phyloP scores from a whole-genome alignment of 495 filamentous ascomycete genomes.

The Neurospora sp. region DNA sequence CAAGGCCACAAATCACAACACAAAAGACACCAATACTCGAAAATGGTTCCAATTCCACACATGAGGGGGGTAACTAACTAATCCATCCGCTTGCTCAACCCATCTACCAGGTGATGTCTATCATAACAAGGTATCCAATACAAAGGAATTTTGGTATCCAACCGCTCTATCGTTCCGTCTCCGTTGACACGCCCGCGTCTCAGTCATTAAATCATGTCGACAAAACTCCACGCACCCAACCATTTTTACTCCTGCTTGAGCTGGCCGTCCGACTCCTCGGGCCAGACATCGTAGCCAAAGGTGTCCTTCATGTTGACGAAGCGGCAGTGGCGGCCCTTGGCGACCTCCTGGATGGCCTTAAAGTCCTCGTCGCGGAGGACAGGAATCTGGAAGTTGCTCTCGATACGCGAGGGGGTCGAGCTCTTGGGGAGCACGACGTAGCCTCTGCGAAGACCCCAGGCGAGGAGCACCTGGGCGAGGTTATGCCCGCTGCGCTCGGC shows the following conservation, averaged over 20 bases:
- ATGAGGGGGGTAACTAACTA: not conserved
- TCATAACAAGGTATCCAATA: not conserved
- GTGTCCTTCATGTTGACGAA: constrained; percentile 78
- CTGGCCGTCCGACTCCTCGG: constrained; percentile 27
- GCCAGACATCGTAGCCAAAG: constrained; percentile 42
- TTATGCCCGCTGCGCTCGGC: constrained; percentile 29
- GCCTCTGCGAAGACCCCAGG: constrained; percentile 33
- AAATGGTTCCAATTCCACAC: not conserved
- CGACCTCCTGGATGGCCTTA: constrained; percentile 29
- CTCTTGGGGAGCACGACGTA: constrained; percentile 43
- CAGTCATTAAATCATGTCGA: not conserved
- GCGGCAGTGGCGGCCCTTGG: constrained; percentile 43
- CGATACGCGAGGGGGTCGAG: constrained; percentile 55
- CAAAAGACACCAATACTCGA: not conserved
- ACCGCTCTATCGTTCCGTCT: not conserved
- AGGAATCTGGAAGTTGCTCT: constrained; percentile 42
- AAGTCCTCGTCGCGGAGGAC: constrained; percentile 31
- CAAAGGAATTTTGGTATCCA: not conserved
- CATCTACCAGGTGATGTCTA: not conserved
- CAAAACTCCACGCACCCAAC: not conserved
- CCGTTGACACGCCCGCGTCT: not conserved
- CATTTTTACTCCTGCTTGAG: not conserved
- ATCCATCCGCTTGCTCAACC: not conserved
- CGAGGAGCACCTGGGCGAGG: constrained; percentile 38
- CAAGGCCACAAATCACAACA: not conserved